Base-by-base conservation (phyloP, 768 basidiomycete genomes). In the Tylopilus sp. region DNA sequence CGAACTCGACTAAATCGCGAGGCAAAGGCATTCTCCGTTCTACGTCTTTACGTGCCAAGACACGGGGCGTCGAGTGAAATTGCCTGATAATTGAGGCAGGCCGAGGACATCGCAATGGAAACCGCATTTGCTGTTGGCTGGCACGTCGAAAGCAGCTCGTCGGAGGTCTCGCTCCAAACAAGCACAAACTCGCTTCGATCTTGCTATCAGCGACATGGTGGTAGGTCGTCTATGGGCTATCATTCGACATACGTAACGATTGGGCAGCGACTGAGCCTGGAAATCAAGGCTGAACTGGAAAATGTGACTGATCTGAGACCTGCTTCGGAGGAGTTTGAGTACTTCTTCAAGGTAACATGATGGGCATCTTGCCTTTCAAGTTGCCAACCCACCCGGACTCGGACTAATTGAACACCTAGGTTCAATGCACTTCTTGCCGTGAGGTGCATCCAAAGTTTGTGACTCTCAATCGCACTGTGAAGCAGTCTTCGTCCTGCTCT, bases 241-340 rank as follows among this genome's bases (percentile, higher is more conserved):
- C 28, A 1, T 25, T 22, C 33, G 6, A 40, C 17, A 20, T 23
- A 20, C n/a, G 10, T 31, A 47, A 44, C 15, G 31, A 13, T 33
- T 47, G 31, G 18, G 23, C 41, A 86, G 85, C 77, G 72, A 50
- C 74, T 89, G 13, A 72, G 75, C 53, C 72, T 88, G 26, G 85
- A 82, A 41, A 86, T 89, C 66, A 83, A 83, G 69, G 91, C 90
- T 11, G 86, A 88, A 3, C 76, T 93, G 40, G 88, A 92, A 65
- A 85, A 87, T 57, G 82, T 91, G 53, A 86, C 88, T 9, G 73
- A 81, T 58, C 71, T 93, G 25, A 70, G 71, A 44, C 90, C 90
- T 26, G 76, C 78, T n/a, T 68, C 74, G 4, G 75, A 82, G 26
- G 78, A 83, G 56, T 93, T 87, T 58, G 86, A 91, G 51, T 93